These are phyloP conservation scores for Corniculantispora saksenae DNA, from an alignment of 2,329 filamentous ascomycete genomes.

Conservation along the genomic window DNA sequence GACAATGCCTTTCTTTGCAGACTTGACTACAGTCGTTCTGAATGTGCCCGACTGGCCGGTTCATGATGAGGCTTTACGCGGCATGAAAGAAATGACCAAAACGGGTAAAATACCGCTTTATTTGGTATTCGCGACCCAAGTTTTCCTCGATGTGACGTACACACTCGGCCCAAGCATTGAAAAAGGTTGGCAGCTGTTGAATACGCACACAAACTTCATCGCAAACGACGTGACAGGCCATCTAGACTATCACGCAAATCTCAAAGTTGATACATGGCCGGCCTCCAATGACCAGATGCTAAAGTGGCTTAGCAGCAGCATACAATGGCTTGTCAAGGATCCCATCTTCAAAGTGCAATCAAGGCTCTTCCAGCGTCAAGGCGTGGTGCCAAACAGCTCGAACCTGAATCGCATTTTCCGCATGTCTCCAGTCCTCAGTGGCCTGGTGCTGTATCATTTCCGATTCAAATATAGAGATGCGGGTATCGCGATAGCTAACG, in stretches of 20 bases:
- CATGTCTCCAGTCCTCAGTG: not conserved
- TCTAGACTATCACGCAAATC: not conserved
- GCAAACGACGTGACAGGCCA: not conserved
- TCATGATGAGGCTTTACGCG: slow-evolving; percentile 31
- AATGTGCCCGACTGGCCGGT: slow-evolving; percentile 26
- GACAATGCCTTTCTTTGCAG: slow-evolving; percentile 30
- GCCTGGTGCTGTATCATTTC: not conserved
- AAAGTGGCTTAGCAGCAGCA: not conserved
- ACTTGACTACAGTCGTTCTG: slow-evolving; percentile 3
- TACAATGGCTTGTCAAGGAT: not conserved
- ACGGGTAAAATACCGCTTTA: slow-evolving; percentile 30
- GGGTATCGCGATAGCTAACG: not conserved
- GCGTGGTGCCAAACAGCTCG: not conserved
- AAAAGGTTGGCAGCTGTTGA: not conserved
- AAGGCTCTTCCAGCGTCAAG: not conserved
- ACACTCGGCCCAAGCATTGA: not conserved
- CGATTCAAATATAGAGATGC: not conserved
- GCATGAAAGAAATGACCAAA: slow-evolving; percentile 30
- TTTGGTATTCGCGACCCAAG: slow-evolving; percentile 33
- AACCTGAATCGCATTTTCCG: not conserved
- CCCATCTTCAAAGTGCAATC: not conserved
- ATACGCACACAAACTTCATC: not conserved
- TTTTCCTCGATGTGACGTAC: slow-evolving; percentile 32
- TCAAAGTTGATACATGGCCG: not conserved
- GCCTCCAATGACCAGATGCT: not conserved